Evolutionary conservation across 1,139 yeast genomes (phyloP), one percentile per base, ranked within the genome.

Genomic region (Pichia sp.): DNA sequence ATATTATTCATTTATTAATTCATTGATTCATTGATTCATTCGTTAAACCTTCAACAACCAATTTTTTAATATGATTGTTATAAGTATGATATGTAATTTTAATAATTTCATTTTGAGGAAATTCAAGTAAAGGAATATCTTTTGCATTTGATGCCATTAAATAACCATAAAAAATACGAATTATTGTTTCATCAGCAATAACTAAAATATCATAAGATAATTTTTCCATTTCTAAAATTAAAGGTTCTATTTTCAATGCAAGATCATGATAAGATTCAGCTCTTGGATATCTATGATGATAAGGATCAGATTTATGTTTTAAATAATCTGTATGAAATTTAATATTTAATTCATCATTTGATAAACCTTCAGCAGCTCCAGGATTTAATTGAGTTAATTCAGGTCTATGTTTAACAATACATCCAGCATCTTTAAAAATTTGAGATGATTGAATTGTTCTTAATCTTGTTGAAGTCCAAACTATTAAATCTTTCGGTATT

Each of bases 191-290:
- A 64, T 94, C 97, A 0, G 97, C 97, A 58, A 92, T 86, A 52
- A 92, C 84, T 55, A 92, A 72, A 32, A 94, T 77, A 65, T 89
- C 97, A 30, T 94, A 89, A 50, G 86, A 77, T 77, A 85, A 83
- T 57, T 97, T 77, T 65, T 90, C 98, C 82, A 92, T 83, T 66
- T 90, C 97, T 65, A 92, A 73, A 53, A 92, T 81, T 53, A 92
- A 73, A 0, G 98, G 96, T 66, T 94, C 98, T 67, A 94, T 79
- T 58, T 96, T 82, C 41, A 92, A 85, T 0, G 98, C 97, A 50
- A 94, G 74, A 66, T 92, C 98, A 66, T 92, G 98, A 64, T 89
- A 92, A 49, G 95, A 86, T 67, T 92, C 99, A 0, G 95, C 88
- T 48, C 97, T 75, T 7, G 96, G 88, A 64, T 80, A 92, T 51